These are phyloP conservation scores for Coniella lustricola DNA, from an alignment of 2,329 filamentous ascomycete species.

Conservation along the genomic window DNA sequence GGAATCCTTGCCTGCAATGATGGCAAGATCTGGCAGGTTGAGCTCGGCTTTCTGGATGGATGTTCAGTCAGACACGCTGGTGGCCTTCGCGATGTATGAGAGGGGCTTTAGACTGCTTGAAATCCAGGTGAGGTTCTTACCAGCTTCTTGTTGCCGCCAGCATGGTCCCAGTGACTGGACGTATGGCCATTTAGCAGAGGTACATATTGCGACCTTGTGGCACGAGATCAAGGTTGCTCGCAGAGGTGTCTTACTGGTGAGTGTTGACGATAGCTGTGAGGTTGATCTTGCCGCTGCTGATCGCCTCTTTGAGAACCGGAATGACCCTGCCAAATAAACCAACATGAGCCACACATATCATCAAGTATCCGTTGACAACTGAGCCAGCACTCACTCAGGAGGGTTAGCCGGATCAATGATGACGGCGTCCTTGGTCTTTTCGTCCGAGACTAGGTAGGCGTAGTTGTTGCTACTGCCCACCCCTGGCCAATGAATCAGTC, in stretches of 20 bases:
- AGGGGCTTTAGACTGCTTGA: slow-evolving; percentile 15
- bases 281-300: slow-evolving; percentile 66
- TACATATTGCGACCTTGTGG: too few species aligned
- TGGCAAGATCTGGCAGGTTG: slow-evolving; percentile 55
- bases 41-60: slow-evolving; percentile 32
- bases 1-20: slow-evolving; percentile 87
- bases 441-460: slow-evolving; percentile 72
- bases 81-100: too few species aligned
- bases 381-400: slow-evolving; percentile 52
- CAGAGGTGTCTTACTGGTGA: slow-evolving; percentile 69
- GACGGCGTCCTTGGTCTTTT: slow-evolving; percentile 69
- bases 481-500: slow-evolving; percentile 41
- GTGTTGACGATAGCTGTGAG: slow-evolving; percentile 90
- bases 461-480: slow-evolving; percentile 75
- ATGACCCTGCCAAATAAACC: slow-evolving; percentile 40
- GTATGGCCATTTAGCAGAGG: too few species aligned
- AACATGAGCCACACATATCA: neutral
- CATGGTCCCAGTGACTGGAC: slow-evolving; percentile 81
- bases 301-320: slow-evolving; percentile 65
- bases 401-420: slow-evolving; percentile 78
- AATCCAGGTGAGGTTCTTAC: slow-evolving; percentile 34
- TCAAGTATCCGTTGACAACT: too few species aligned
- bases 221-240: neutral
- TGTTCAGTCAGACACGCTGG: neutral
- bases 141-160: slow-evolving; percentile 81